Percentiles rank a stretch among this genome's conserved stretches.
These are phyloP conservation scores for Alternaria dauci DNA, from an alignment of 2,329 filamentous ascomycete species.

Conservation along the genomic window DNA sequence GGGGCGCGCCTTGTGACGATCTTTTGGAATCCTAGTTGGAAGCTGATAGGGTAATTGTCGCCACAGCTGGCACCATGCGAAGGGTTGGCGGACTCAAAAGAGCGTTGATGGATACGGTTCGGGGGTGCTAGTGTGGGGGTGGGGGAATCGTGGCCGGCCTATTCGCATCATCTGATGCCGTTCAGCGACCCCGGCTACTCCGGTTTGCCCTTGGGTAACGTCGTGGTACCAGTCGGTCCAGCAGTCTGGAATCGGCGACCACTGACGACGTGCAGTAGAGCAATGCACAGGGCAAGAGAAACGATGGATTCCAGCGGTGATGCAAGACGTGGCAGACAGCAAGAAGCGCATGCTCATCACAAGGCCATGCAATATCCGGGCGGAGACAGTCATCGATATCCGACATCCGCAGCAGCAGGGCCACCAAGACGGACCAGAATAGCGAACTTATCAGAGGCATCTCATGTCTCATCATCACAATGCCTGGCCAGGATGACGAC, in stretches of 20 bases:
- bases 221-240: conserved; percentile 43
- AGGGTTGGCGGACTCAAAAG: conserved; percentile 42
- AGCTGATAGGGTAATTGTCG: conserved; percentile 44
- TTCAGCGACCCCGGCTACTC: conserved; percentile 26
- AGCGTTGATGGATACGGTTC: conserved; percentile 46
- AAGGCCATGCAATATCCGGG: conserved; percentile 39
- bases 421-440: conserved; percentile 10
- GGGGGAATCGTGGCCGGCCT: conserved; percentile 37
- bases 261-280: conserved; percentile 25
- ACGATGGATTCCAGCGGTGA: conserved; percentile 23
- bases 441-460: conserved; percentile 7
- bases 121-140: conserved; percentile 51
- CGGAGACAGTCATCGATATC: conserved; percentile 25
- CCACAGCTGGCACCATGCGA: conserved; percentile 44
- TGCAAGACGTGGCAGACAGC: conserved; percentile 48
- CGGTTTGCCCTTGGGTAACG: conserved; percentile 20
- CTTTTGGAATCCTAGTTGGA: conserved; percentile 35
- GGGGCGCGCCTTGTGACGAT: conserved; percentile 49
- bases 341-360: conserved; percentile 32
- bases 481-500: conserved; percentile 17
- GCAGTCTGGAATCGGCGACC: conserved; percentile 17
- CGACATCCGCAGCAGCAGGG: conserved; percentile 8
- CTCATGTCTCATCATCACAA: conserved; percentile 22
- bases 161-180: conserved; percentile 50
- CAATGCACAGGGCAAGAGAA: conserved; percentile 36